phyloP scores from a whole-genome alignment of 75 land plant genomes.

The Cunninghamia lanceolata region DNA sequence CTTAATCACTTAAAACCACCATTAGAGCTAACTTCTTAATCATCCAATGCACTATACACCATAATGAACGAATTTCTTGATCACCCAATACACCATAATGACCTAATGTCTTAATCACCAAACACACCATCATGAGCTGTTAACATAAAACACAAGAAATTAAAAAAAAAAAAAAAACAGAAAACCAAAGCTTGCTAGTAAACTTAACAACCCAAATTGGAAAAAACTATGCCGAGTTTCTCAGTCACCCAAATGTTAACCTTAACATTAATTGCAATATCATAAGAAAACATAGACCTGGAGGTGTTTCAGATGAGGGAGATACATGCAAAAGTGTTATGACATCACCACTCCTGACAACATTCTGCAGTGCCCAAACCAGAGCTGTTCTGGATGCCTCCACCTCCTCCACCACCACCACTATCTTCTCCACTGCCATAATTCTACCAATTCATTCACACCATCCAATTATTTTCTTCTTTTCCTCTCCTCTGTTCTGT shows the following conservation, averaged over 20 bases:
- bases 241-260: background rate
- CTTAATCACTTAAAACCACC: no score
- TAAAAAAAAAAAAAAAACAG: background rate
- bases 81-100: background rate
- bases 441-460: background rate
- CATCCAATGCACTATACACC: background rate
- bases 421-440: background rate
- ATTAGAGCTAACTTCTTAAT: background rate
- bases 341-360: slow-evolving; percentile 41
- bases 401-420: slow-evolving; percentile 52
- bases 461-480: background rate
- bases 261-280: background rate
- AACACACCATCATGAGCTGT: background rate
- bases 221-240: no score
- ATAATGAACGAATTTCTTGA: background rate
- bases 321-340: slow-evolving; percentile 60
- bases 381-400: slow-evolving; percentile 50
- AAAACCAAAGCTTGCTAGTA: no score
- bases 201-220: no score
- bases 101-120: background rate
- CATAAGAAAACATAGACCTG: background rate
- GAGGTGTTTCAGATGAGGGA: slow-evolving; percentile 12
- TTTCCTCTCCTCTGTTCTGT: background rate
- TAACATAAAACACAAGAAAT: background rate
- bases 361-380: slow-evolving; percentile 52